Percentiles rank a stretch among this genome's conserved stretches.
Conservation (phyloP, 2,329 filamentous ascomycete genomes). For the Sordariomycetes sp. region DNA sequence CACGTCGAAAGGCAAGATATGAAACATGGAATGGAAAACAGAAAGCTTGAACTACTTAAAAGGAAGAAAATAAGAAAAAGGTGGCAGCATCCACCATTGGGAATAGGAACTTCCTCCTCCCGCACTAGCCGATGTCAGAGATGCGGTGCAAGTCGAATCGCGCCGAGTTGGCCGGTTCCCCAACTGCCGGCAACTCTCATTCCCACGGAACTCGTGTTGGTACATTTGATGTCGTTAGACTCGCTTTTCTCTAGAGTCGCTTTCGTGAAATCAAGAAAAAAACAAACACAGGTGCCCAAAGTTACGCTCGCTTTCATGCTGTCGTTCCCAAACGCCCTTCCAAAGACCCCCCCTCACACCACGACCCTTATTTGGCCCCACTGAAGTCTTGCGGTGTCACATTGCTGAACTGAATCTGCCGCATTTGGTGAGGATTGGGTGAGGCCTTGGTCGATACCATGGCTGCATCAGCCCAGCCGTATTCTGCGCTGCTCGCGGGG, state of each 20-base stretch:
- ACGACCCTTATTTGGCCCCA: neutral
- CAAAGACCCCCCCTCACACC: neutral
- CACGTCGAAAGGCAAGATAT: neutral
- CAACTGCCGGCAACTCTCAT: neutral
- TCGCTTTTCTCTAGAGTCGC: neutral
- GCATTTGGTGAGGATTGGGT: constrained; percentile 16
- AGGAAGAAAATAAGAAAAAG: neutral
- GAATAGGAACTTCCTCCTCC: neutral
- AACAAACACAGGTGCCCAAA: neutral
- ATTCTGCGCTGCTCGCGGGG: constrained; percentile 30
- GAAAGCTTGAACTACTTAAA: neutral
- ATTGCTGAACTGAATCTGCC: constrained; percentile 22
- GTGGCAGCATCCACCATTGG: neutral
- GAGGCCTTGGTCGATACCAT: constrained; percentile 17
- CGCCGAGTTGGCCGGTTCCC: neutral
- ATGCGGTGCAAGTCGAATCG: neutral
- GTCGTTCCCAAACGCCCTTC: neutral
- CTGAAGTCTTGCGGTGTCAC: constrained; percentile 15
- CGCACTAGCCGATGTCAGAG: neutral
- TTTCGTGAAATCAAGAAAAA: neutral
- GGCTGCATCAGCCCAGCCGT: constrained; percentile 38
- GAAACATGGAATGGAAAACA: neutral
- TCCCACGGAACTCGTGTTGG: neutral
- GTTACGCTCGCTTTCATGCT: neutral
- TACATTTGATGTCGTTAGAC: neutral